These are phyloP conservation scores for Euphorbia lathyris DNA, from an alignment of 345 rosid species.

Conservation along the genomic window DNA sequence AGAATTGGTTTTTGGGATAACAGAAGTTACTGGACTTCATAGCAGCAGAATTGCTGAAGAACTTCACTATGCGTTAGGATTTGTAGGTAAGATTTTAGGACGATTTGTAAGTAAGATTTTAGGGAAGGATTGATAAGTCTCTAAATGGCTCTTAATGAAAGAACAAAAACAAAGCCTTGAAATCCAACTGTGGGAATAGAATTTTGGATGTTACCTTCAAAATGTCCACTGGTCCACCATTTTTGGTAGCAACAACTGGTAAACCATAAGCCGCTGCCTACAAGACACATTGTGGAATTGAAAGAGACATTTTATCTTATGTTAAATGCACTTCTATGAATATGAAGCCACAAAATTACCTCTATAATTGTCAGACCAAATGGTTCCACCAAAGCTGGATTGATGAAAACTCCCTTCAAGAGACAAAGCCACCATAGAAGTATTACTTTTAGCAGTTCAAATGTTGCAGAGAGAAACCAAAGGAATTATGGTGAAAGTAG, in stretches of 20 bases:
- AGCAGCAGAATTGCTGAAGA: not conserved
- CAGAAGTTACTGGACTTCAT: not conserved
- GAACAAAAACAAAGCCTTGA: not conserved
- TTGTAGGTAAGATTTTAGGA: not conserved
- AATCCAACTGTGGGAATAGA: not conserved
- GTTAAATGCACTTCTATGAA: not conserved
- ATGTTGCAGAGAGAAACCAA: conserved; percentile 11
- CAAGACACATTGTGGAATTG: conserved; percentile 14
- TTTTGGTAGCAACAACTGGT: conserved; percentile 66
- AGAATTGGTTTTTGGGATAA: not conserved
- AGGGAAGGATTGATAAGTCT: not conserved
- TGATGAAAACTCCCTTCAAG: conserved; percentile 68
- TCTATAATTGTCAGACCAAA: conserved; percentile 69
- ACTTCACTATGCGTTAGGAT: not conserved
- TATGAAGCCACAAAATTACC: conserved; percentile 29
- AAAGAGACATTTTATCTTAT: not conserved
- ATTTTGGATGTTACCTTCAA: conserved; percentile 39
- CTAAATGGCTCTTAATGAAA: not conserved
- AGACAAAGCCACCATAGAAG: conserved; percentile 26
- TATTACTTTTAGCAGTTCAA: conserved; percentile 28
- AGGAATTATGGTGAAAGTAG: conserved; percentile 7
- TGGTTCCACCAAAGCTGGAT: conserved; percentile 74
- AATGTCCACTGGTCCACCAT: conserved; percentile 73
- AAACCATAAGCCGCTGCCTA: conserved; percentile 74
- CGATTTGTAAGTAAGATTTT: too few relatives aligned